Base-by-base conservation (phyloP, 805 yeast species). In the Nakazawaea holstii region DNA sequence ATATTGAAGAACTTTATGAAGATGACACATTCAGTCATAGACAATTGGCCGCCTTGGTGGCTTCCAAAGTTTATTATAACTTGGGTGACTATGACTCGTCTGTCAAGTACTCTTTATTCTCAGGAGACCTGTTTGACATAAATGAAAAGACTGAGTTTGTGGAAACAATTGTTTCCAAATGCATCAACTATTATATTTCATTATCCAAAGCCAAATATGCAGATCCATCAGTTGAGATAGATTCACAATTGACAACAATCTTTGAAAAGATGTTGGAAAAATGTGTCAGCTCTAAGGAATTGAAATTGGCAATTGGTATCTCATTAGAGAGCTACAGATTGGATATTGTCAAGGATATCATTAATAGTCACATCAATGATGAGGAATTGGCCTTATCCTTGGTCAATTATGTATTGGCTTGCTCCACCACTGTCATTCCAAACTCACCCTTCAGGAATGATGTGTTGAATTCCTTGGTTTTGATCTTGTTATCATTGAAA, bases 31-130 rank as follows among this genome's bases (percentile, higher is more conserved):
- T 92, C 66, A 80, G 81, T 46, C 81, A 85, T 52, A 79, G 95
- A 56, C 69, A 79, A 41, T 74, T 92, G 59, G 98, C 98, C 8
- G 98, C 99, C 2, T 73, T 94, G 50, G 78, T 94, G 50, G 91
- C 94, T 7, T 88, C 98, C 13, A 94, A 94, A 66, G 95, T 81
- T 29, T 79, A 79, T 62, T 94, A 90, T 66, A 90, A 94, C 65
- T 74, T 94, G 59, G 98, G 98, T 41, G 98, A 94, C 62, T 90
- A 86, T 59, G 95, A 87, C 53, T 76, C 91, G 3, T 87, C 97
- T 8, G 96, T 94, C 52, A 85, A 80, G 62, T 94, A 82, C 63
- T 92, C 97, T 2, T 75, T 94, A 39, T 83, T 80, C 30, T 92
- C 98, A 17, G 97, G 87, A 29, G 74, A 80, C 27, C 81, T 79